phyloP scores from a whole-genome alignment of 129 eudicot species.

The Flaveria ramosissima region DNA sequence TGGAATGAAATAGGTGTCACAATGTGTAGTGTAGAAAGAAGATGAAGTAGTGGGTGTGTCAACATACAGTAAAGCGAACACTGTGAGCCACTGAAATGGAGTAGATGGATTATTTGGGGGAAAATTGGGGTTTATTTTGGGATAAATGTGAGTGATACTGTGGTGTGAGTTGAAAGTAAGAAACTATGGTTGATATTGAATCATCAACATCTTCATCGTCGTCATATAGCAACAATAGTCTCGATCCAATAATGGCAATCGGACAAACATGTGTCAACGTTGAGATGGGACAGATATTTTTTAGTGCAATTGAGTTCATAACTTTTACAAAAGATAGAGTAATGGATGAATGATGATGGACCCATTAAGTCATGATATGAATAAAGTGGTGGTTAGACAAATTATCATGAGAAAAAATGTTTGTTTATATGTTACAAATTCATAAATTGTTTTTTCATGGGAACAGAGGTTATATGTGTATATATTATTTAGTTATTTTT shows the following conservation, averaged over 20 bases:
- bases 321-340: background rate
- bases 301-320: background rate
- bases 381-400: too few relatives aligned
- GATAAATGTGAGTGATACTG: constrained; percentile 48
- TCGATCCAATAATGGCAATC: constrained; percentile 20
- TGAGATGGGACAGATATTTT: background rate
- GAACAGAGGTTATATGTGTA: too few relatives aligned
- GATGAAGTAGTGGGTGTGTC: constrained; percentile 16
- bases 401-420: too few relatives aligned
- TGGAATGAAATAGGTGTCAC: constrained; percentile 7
- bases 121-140: constrained; percentile 23
- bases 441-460: too few relatives aligned
- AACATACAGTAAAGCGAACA: constrained; percentile 23
- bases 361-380: too few relatives aligned
- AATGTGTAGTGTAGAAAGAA: background rate
- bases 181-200: constrained; percentile 37
- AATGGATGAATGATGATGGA: background rate
- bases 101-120: constrained; percentile 28
- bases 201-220: constrained; percentile 20
- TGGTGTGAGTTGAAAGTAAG: constrained; percentile 60
- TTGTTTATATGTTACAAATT: too few relatives aligned
- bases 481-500: too few relatives aligned
- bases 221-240: background rate
- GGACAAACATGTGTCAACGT: constrained; percentile 5
- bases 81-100: constrained; percentile 65